phyloP scores from a whole-genome alignment of 2,329 filamentous ascomycete genomes.

The Paradendryphiella salina region DNA sequence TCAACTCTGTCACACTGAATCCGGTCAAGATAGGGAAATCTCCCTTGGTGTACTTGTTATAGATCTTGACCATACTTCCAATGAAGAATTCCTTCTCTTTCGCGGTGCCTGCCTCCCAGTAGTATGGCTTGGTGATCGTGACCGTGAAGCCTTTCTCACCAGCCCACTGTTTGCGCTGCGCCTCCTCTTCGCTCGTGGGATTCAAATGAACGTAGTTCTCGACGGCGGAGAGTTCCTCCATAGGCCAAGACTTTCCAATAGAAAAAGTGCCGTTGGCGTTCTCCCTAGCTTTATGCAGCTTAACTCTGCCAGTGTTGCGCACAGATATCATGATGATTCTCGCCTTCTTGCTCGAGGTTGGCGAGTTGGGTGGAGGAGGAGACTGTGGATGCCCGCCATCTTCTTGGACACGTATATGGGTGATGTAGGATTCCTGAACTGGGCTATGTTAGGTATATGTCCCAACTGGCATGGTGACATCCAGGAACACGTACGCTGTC shows the following conservation, averaged over 20 bases:
- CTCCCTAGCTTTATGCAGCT: conserved; percentile 95
- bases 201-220: conserved; percentile 74
- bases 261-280: conserved; percentile 93
- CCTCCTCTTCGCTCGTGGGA: conserved; percentile 62
- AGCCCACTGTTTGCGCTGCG: conserved; percentile 72
- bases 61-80: conserved; percentile 93
- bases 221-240: conserved; percentile 84
- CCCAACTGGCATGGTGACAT: neutral
- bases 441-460: conserved; percentile 12
- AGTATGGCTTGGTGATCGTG: conserved; percentile 90
- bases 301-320: conserved; percentile 85
- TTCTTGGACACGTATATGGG: conserved; percentile 89
- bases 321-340: conserved; percentile 93
- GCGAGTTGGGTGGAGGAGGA: conserved; percentile 80
- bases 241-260: conserved; percentile 96
- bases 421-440: conserved; percentile 95
- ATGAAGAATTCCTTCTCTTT: conserved; percentile 99
- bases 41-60: conserved; percentile 79
- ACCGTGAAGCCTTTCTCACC: conserved; percentile 83
- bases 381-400: conserved; percentile 79
- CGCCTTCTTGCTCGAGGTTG: conserved; percentile 76
- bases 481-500: conserved; percentile 67
- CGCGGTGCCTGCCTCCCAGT: conserved; percentile 88
- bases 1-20: conserved; percentile 78
- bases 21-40: conserved; percentile 76